Evolutionary conservation across 73 alveolate species (phyloP), one percentile per base, ranked within the genome.

Genomic region (Paraurostyla sp.): DNA sequence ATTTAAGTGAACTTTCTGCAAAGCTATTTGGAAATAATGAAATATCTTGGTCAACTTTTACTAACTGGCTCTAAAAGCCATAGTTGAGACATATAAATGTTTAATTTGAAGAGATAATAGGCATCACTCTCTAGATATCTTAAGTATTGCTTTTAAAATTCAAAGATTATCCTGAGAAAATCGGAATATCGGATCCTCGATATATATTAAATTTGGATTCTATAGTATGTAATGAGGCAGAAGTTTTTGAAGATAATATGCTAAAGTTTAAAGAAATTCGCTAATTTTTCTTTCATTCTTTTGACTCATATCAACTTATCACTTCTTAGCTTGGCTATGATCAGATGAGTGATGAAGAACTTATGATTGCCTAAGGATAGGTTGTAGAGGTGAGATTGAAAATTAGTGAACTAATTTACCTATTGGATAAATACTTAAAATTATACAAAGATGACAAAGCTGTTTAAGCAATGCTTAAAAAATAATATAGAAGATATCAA

Each of bases 131-230:
- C 32, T 65, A 65, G 25, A 38, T 65, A 11, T 33, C 60, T 2
- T 56, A 65, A 22, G 58, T 65, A 7, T 40, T 65, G 9, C 41
- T 65, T 30, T 38, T 65, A 36, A 65, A 65, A 65, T 65, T 65
- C 25, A 65, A 40, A 65, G 82, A 65, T 22, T 65, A 6, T 22
- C 82, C 82, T 18, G 82, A 65, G 36, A 35, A 65, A 38, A 65
- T 65, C 6, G 82, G 82, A 13, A 65, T 65, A 38, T 65, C 4
- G 7, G 82, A 65, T 40, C 82, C 82, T 22, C 4, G 82, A 35
- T 65, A 65, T 40, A 65, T 65, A 3, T 22, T 65, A 38, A 65
- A 65, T 22, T 22, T 65, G 16, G 82, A 65, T 65, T 65, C 82
- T 65, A 7, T 65, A 1, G 82, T 65, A 38, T 38, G n/a, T 6